Evolutionary conservation across 495 filamentous ascomycete genomes (phyloP), one percentile per base, ranked within the genome.

Genomic region (Darksidea phi): DNA sequence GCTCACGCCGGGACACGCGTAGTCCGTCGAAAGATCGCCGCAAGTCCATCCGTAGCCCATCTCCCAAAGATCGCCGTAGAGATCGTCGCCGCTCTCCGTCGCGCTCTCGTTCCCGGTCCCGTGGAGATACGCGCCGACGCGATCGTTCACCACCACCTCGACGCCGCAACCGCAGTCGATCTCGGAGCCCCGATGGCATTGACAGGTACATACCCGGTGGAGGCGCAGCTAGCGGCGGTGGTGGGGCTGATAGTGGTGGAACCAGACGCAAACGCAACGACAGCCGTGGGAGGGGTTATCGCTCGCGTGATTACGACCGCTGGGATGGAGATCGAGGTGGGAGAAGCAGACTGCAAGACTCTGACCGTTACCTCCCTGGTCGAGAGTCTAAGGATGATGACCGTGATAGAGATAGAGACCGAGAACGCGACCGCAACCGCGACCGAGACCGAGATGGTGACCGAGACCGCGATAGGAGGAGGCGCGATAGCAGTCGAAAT

Each of bases 1-100:
- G 59, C 66, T 42, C 51, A 63, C 28, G 69, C 64, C 36, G 67
- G 70, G 54, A 48, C 66, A 17, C 63, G 50, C 56, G 60, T 57
- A 45, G 73, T 57, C 62, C 38, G 25, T 64, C 61, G 6, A 46
- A 48, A 17, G 61, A 59, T 36, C 43, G 59, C 6, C 43, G 59
- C 11, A 61, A 61, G 43, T 36, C 59, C 5, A 45, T 45, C 10
- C 25, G 48, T 7, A 57, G 52, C 36, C 52, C 18, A 7, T 63
- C 59, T 7, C 59, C 59, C 4, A 4, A 48, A 4, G 48, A 47
- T 7, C 52, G 53, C 23, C 51, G 59, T 18, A 52, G 34, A 15
- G 54, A 41, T 42, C 60, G 60, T 45, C 23, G 23, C 5, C 26
- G 21, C 10, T 23, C 17, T 20, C 23, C 11, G 8, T 13, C 13